phyloP scores from a whole-genome alignment of 306 rosid species.

The Pyrus pyrifolia region DNA sequence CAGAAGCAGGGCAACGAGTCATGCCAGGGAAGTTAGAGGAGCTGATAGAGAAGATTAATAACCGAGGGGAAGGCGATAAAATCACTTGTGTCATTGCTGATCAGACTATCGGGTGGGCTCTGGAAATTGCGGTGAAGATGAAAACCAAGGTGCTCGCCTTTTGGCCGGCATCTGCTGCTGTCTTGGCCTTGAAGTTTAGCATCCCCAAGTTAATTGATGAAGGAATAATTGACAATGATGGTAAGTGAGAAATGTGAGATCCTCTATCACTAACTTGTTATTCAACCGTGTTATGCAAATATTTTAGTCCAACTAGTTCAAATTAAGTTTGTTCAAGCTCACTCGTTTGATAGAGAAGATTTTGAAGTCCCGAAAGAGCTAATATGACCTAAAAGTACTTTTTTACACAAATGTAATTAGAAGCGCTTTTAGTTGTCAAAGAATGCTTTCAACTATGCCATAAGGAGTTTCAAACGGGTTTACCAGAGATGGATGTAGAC shows the following conservation, averaged over 20 bases:
- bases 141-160: conserved; percentile 30
- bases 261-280: background rate
- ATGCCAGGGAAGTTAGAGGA: conserved; percentile 41
- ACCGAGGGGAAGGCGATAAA: conserved; percentile 5
- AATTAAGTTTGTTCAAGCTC: background rate
- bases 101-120: conserved; percentile 29
- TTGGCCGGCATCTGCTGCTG: conserved; percentile 42
- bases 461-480: no score
- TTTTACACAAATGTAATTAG: no score
- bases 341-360: background rate
- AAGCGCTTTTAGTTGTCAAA: no score
- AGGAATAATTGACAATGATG: conserved; percentile 32
- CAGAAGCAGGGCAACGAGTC: conserved; percentile 9
- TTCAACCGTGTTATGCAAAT: background rate
- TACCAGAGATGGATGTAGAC: no score
- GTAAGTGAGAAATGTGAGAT: background rate
- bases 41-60: conserved; percentile 32
- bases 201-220: conserved; percentile 30
- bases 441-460: no score
- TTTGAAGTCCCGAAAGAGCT: no score
- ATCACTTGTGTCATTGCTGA: conserved; percentile 39
- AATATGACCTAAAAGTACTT: no score
- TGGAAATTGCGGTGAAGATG: conserved; percentile 40
- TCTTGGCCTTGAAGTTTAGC: conserved; percentile 12
- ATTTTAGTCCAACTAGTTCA: background rate